Evolutionary conservation across 352 stramenopile species (phyloP).

Genomic region (Phytopythium oedochilum): DNA sequence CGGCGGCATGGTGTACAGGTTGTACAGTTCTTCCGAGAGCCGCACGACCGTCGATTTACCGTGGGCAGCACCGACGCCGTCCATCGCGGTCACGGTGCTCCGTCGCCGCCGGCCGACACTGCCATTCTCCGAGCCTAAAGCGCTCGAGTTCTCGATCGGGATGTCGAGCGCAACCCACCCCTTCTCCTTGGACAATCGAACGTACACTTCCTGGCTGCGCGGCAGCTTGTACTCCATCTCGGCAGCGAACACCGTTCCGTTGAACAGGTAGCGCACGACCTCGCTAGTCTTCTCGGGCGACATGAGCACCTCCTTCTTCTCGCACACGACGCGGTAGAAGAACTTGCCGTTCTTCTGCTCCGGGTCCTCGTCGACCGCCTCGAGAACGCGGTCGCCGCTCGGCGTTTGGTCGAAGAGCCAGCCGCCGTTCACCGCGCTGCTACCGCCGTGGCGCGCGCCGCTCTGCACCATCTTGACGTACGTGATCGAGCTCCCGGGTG

Average conservation of each 20-base stretch:
- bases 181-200: constrained; percentile 73
- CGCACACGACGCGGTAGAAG: constrained; percentile 66
- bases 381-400: constrained; percentile 58
- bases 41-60: constrained; percentile 39
- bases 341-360: constrained; percentile 82
- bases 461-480: constrained; percentile 72
- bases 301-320: constrained; percentile 70
- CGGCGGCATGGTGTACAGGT: constrained; percentile 69
- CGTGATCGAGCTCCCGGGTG: constrained; percentile 67
- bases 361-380: constrained; percentile 64
- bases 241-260: constrained; percentile 66
- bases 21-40: constrained; percentile 74
- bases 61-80: background rate
- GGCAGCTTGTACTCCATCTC: constrained; percentile 81
- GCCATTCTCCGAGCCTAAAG: background rate
- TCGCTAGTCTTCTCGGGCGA: constrained; percentile 67
- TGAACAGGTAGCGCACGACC: constrained; percentile 57
- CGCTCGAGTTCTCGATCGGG: background rate
- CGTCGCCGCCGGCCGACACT: background rate
- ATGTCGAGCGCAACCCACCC: constrained; percentile 65
- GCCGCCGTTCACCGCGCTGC: constrained; percentile 34
- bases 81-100: constrained; percentile 4
- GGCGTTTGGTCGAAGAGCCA: constrained; percentile 70
- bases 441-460: constrained; percentile 30
- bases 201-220: constrained; percentile 65